phyloP scores from a whole-genome alignment of 441 rosid species.

The Syzygium malaccense region DNA sequence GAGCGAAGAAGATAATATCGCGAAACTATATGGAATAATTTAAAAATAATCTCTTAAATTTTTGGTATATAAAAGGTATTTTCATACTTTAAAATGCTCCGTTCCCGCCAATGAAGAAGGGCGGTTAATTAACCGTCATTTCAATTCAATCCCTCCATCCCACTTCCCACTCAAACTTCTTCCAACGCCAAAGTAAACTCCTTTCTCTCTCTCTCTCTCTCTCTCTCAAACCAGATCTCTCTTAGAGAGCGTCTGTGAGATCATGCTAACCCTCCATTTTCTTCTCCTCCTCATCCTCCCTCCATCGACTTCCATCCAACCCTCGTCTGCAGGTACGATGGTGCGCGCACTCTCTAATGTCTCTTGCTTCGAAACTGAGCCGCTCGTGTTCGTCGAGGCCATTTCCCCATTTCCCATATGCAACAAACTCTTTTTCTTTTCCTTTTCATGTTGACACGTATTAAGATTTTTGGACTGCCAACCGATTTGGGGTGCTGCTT shows the following conservation, averaged over 20 bases:
- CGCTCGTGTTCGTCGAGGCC: not conserved
- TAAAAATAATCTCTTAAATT: not conserved
- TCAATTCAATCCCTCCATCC: not conserved
- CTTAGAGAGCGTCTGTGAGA: not conserved
- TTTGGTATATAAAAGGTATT: not conserved
- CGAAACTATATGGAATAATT: not conserved
- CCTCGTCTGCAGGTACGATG: not conserved
- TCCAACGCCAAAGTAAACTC: not conserved
- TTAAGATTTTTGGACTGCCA: not conserved
- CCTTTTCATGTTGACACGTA: not conserved
- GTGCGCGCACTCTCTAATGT: not conserved
- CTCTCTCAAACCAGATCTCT: not conserved
- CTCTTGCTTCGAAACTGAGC: not conserved
- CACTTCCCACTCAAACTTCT: not conserved
- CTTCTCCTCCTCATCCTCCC: slow-evolving; percentile 9
- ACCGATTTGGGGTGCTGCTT: not conserved
- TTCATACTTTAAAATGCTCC: not conserved
- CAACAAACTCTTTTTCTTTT: not conserved
- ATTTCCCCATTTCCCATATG: not conserved
- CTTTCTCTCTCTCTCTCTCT: not conserved
- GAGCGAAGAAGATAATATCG: not conserved
- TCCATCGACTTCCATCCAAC: not conserved
- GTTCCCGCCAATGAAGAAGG: not conserved
- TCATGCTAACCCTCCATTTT: slow-evolving; percentile 15
- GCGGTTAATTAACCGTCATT: not conserved